phyloP scores from a whole-genome alignment of 768 basidiomycete genomes.

The Auriscalpium microsporum region DNA sequence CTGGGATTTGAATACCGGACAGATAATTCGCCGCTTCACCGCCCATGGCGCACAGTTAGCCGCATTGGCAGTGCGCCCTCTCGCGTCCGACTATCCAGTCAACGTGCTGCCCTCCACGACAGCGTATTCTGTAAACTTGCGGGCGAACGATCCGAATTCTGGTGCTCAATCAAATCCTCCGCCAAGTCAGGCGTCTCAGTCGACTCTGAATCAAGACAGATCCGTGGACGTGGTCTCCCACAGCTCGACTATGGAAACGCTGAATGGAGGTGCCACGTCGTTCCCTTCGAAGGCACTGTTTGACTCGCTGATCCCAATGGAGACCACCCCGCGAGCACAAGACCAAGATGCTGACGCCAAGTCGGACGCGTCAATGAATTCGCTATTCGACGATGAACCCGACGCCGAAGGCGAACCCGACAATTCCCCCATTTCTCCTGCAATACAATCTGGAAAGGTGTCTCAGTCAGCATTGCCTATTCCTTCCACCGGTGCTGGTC shows the following conservation, averaged over 20 bases:
- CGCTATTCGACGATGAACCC: slow-evolving; percentile 83
- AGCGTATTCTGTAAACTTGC: neutral
- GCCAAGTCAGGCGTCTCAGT: neutral
- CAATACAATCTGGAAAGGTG: neutral
- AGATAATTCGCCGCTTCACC: slow-evolving; percentile 64
- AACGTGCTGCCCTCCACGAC: slow-evolving; percentile 10
- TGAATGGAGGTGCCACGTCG: neutral
- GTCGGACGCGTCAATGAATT: slow-evolving; percentile 79
- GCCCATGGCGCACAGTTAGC: slow-evolving; percentile 83
- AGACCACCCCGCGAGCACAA: neutral
- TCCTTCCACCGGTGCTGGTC: slow-evolving; percentile 10
- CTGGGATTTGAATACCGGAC: slow-evolving; percentile 96
- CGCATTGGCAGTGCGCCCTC: slow-evolving; percentile 69
- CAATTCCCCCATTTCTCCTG: slow-evolving; percentile 1
- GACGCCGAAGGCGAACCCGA: slow-evolving; percentile 47
- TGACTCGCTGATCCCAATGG: neutral
- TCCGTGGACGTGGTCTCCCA: neutral
- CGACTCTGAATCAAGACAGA: neutral
- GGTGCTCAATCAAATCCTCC: neutral
- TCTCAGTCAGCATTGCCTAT: slow-evolving; percentile 2
- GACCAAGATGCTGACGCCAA: slow-evolving; percentile 44
- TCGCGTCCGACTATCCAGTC: slow-evolving; percentile 26
- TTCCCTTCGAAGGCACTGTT: neutral
- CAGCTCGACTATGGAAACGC: neutral
- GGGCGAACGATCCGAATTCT: neutral